Conservation (phyloP, 2,329 filamentous ascomycete species). For the Tolypocladium pustulatum region DNA sequence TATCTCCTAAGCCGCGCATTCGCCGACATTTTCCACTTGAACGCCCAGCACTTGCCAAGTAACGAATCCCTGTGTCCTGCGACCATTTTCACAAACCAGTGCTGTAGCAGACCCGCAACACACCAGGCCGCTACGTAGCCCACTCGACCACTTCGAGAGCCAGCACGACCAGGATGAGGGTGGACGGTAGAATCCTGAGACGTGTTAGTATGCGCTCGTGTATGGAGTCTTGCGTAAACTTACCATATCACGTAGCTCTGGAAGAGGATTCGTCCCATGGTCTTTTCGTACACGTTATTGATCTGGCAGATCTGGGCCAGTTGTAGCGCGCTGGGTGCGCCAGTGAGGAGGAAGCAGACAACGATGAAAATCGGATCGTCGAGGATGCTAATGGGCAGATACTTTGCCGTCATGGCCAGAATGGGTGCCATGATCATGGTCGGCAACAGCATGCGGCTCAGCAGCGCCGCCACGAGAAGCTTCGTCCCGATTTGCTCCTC, state of each 20-base stretch:
- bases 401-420: constrained; percentile 79
- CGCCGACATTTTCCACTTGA: not conserved
- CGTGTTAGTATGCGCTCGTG: constrained; percentile 13
- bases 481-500: constrained; percentile 60
- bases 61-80: not conserved
- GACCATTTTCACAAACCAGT: not conserved
- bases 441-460: constrained; percentile 87
- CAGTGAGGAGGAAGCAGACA: constrained; percentile 91
- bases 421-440: constrained; percentile 88
- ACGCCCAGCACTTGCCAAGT: not conserved
- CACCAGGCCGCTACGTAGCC: constrained; percentile 35
- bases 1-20: not conserved
- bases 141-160: constrained; percentile 90
- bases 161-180: constrained; percentile 78
- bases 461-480: constrained; percentile 72
- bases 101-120: not conserved
- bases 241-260: constrained; percentile 83
- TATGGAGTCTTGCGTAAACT: constrained; percentile 20
- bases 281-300: constrained; percentile 89
- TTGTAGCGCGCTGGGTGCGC: constrained; percentile 86
- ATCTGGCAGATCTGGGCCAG: constrained; percentile 97
- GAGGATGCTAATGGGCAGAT: constrained; percentile 81
- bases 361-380: constrained; percentile 98
- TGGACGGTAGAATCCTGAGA: constrained; percentile 80
- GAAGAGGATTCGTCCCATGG: constrained; percentile 88